phyloP scores from a whole-genome alignment of 2,329 filamentous ascomycete genomes.

The Lachnellula suecica region DNA sequence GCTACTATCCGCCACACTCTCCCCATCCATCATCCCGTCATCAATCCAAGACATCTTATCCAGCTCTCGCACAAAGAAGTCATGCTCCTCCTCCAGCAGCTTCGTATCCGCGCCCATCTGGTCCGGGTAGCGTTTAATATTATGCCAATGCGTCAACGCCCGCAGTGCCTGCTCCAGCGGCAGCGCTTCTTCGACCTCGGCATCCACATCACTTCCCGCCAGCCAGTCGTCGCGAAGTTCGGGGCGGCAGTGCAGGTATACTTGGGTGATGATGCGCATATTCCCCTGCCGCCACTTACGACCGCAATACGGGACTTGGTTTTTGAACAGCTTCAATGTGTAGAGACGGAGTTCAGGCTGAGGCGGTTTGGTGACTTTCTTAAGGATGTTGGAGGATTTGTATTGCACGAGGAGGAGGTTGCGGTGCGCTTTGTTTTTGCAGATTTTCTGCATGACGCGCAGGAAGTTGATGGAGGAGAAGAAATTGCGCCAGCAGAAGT shows the following conservation, averaged over 20 bases:
- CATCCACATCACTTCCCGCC: constrained; percentile 85
- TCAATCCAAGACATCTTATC: constrained; percentile 61
- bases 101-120: constrained; percentile 59
- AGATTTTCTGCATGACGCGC: constrained; percentile 95
- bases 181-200: constrained; percentile 88
- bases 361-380: constrained; percentile 87
- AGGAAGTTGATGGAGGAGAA: constrained; percentile 94
- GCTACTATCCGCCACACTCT: constrained; percentile 27
- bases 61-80: constrained; percentile 77
- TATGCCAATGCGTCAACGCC: constrained; percentile 92
- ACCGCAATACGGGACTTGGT: constrained; percentile 95
- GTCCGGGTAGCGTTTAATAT: constrained; percentile 78
- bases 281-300: constrained; percentile 97
- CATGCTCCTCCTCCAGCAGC: constrained; percentile 69
- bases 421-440: constrained; percentile 91
- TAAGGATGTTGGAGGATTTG: constrained; percentile 89
- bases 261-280: constrained; percentile 97
- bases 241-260: constrained; percentile 90
- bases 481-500: constrained; percentile 92
- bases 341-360: constrained; percentile 86
- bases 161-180: constrained; percentile 89
- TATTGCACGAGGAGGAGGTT: constrained; percentile 93
- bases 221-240: constrained; percentile 96
- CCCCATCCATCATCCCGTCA: constrained; percentile 37
- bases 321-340: constrained; percentile 97